These are phyloP conservation scores for Sextonia rubra DNA, from an alignment of 164 flowering plant genomes.

Conservation along the genomic window DNA sequence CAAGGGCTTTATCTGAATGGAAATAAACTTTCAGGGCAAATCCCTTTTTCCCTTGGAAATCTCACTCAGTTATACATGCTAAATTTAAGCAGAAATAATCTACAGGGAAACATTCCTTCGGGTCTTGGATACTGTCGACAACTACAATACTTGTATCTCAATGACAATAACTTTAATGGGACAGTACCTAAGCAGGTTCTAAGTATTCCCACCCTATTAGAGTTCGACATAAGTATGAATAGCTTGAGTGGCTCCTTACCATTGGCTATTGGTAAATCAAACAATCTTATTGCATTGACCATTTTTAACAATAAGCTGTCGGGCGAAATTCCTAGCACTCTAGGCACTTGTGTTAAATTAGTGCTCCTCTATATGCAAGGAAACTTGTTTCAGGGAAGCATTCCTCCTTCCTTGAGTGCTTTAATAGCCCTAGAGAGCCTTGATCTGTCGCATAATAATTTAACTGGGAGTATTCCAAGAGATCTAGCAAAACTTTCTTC, in stretches of 20 bases:
- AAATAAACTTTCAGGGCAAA: conserved; percentile 23
- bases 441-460: conserved; percentile 28
- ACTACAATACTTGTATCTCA: neutral
- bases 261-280: conserved; percentile 16
- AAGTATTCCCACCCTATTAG: conserved; percentile 8
- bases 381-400: conserved; percentile 21
- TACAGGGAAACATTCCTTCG: conserved; percentile 17
- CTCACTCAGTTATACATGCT: neutral
- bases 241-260: conserved; percentile 20
- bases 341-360: conserved; percentile 15
- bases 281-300: neutral
- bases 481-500: conserved; percentile 6
- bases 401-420: conserved; percentile 19
- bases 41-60: conserved; percentile 31
- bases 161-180: conserved; percentile 16
- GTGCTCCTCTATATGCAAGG: conserved; percentile 13
- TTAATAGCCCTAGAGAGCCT: conserved; percentile 10
- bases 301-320: conserved; percentile 25
- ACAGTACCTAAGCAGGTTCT: conserved; percentile 17
- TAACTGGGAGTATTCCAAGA: conserved; percentile 30
- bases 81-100: neutral
- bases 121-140: conserved; percentile 16
- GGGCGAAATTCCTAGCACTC: conserved; percentile 21
- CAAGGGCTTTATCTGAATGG: neutral
- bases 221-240: conserved; percentile 10